Conservation (phyloP, 2,329 filamentous ascomycete species). For the Verticillium isaacii region DNA sequence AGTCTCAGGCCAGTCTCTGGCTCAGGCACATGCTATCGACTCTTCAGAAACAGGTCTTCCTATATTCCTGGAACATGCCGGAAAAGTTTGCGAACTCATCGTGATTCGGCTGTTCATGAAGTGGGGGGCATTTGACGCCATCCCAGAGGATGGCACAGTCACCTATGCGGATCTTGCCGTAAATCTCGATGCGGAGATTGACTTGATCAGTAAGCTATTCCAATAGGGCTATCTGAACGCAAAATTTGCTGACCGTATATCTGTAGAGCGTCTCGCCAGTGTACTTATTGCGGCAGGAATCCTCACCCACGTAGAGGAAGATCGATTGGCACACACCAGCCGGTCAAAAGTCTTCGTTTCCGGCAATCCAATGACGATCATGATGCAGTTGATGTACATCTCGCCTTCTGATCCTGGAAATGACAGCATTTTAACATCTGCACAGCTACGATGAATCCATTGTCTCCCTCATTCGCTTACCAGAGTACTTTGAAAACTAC, state of each 20-base stretch:
- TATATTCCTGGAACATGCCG: not conserved
- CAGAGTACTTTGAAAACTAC: constrained; percentile 25
- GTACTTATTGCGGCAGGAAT: constrained; percentile 14
- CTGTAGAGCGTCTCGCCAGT: constrained; percentile 14
- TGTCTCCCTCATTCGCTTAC: constrained; percentile 16
- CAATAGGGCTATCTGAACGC: not conserved
- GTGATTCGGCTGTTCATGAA: constrained; percentile 20
- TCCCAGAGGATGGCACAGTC: constrained; percentile 21
- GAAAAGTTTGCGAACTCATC: not conserved
- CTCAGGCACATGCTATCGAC: not conserved
- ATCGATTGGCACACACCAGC: constrained; percentile 17
- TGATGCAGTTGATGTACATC: constrained; percentile 11
- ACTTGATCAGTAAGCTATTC: constrained; percentile 8
- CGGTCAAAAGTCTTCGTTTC: constrained; percentile 13
- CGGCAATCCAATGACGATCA: constrained; percentile 7
- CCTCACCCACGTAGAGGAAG: constrained; percentile 12
- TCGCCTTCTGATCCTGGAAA: not conserved
- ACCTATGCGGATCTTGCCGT: constrained; percentile 21
- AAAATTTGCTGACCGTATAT: not conserved
- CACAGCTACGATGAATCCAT: constrained; percentile 20
- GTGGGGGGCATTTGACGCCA: constrained; percentile 25
- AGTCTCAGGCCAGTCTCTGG: not conserved
- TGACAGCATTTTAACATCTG: too few species aligned
- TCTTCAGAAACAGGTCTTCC: not conserved
- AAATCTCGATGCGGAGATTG: constrained; percentile 18